These are phyloP conservation scores for Plasmodium cynomolgi DNA, from an alignment of 169 alveolate genomes.

Conservation along the genomic window DNA sequence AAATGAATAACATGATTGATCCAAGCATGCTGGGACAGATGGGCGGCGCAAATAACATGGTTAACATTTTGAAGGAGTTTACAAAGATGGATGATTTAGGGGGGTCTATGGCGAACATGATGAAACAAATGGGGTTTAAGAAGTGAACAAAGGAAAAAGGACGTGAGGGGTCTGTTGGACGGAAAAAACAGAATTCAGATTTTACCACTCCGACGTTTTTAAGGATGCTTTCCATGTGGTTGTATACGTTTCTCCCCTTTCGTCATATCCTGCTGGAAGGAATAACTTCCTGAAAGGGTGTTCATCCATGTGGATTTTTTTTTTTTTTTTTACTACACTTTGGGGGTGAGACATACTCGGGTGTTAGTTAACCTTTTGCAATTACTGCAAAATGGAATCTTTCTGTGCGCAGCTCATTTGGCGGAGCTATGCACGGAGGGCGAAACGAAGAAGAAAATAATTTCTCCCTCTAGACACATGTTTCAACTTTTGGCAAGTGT, in stretches of 20 bases:
- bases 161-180: neutral
- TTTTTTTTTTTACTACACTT: neutral
- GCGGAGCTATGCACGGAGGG: neutral
- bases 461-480: neutral
- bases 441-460: neutral
- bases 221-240: neutral
- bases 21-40: constrained; percentile 95
- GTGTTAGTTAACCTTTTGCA: neutral
- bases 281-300: neutral
- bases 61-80: constrained; percentile 94
- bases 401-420: neutral
- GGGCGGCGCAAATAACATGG: constrained; percentile 97
- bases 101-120: constrained; percentile 71
- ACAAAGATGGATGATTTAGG: constrained; percentile 75
- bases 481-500: neutral
- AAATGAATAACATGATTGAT: constrained; percentile 95
- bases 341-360: neutral
- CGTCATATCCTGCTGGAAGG: neutral
- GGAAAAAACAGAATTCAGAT: neutral
- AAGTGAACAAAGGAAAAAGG: neutral
- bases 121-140: constrained; percentile 76
- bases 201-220: neutral
- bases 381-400: neutral
- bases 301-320: neutral
- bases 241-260: neutral